Conservation (phyloP, 805 yeast genomes). For the Vanderwaltozyma polyspora region DNA sequence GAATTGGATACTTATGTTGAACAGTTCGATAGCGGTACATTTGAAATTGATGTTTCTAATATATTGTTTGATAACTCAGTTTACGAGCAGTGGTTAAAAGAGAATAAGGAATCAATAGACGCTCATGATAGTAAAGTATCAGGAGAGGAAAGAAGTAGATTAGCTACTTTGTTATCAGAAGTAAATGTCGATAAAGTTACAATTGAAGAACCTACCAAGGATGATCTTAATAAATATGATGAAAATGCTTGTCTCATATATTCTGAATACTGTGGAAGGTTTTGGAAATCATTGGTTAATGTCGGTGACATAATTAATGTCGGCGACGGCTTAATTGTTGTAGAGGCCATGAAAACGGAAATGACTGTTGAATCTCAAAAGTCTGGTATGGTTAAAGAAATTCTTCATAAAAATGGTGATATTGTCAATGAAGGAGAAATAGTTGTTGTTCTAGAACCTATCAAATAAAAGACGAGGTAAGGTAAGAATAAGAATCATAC, state of each 20-base stretch:
- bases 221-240: conserved; percentile 45
- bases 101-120: conserved; percentile 60
- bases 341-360: conserved; percentile 98
- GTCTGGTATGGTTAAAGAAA: conserved; percentile 60
- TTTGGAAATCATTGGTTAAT: conserved; percentile 82
- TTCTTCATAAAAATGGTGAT: conserved; percentile 78
- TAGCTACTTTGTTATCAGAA: conserved; percentile 69
- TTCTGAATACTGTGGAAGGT: conserved; percentile 93
- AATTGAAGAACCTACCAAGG: conserved; percentile 36
- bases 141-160: conserved; percentile 77
- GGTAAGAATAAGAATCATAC: no score
- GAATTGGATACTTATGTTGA: conserved; percentile 64
- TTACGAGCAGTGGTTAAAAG: conserved; percentile 69
- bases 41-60: conserved; percentile 61
- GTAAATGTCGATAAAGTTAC: conserved; percentile 64
- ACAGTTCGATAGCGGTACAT: conserved; percentile 72
- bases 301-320: conserved; percentile 64
- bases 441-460: conserved; percentile 50
- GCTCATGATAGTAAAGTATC: conserved; percentile 55
- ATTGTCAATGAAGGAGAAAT: conserved; percentile 96
- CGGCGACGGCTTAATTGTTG: conserved; percentile 76
- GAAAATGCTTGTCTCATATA: conserved; percentile 78
- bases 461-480: background rate
- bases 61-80: conserved; percentile 72
- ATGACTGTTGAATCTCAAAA: conserved; percentile 73